phyloP scores from a whole-genome alignment of 148 eudicot genomes.

The Dianthus caryophyllus region DNA sequence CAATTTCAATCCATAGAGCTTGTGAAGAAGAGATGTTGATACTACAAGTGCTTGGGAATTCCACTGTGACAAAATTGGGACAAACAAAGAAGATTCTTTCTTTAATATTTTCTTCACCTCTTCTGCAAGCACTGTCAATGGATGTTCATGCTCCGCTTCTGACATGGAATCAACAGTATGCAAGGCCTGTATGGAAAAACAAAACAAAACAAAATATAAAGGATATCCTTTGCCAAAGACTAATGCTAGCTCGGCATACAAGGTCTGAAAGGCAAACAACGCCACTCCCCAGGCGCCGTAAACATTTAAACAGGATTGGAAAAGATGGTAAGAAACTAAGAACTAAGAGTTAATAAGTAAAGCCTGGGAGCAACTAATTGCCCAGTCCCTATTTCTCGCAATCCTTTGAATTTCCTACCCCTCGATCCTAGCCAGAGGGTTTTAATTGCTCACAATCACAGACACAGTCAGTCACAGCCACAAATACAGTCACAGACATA shows the following conservation, averaged over 20 bases:
- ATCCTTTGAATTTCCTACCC: background rate
- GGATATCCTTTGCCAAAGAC: background rate
- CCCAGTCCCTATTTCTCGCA: background rate
- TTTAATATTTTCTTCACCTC: constrained; percentile 67
- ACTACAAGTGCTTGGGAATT: constrained; percentile 67
- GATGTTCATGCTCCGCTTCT: constrained; percentile 74
- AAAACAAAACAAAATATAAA: constrained; percentile 3
- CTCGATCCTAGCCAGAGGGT: background rate
- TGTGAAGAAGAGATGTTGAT: constrained; percentile 89
- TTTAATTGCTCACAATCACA: background rate
- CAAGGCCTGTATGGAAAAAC: constrained; percentile 44
- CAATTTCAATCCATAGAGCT: constrained; percentile 85
- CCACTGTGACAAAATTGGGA: constrained; percentile 80
- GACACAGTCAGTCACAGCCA: too few species aligned
- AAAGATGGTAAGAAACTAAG: background rate
- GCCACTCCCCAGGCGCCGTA: background rate
- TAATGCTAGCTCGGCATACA: background rate
- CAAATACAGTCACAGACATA: background rate
- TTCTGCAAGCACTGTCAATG: constrained; percentile 81
- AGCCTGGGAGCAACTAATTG: background rate
- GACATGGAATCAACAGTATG: constrained; percentile 67
- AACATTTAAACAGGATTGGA: background rate
- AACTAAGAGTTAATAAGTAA: background rate
- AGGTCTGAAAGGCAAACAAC: background rate
- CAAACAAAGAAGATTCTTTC: constrained; percentile 62